Conservation (phyloP, 1,284 basidiomycete genomes). For the Marasmius fiardii region DNA sequence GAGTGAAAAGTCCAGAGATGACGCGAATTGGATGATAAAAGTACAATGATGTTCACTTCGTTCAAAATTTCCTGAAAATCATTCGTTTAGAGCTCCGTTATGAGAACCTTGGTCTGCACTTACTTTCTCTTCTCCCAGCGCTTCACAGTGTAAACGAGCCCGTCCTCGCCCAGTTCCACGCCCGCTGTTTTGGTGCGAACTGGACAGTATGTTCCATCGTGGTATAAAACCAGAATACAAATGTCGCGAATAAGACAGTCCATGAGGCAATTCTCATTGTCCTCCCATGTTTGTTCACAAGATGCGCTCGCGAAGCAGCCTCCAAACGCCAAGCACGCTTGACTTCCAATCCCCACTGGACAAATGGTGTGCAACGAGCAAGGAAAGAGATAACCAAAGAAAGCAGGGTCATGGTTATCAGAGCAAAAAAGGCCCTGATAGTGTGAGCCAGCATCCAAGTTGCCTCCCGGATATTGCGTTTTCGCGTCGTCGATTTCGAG, state of each 20-base stretch:
- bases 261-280: background rate
- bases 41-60: background rate
- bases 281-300: background rate
- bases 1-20: no score
- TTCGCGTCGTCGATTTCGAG: slow-evolving; percentile 5
- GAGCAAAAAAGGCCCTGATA: background rate
- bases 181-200: background rate
- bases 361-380: background rate
- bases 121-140: background rate
- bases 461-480: slow-evolving; percentile 11
- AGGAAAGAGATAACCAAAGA: background rate
- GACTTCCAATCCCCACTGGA: background rate
- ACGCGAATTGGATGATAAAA: background rate
- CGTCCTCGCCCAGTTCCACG: slow-evolving; percentile 2
- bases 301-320: background rate
- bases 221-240: background rate
- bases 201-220: background rate
- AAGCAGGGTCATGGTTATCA: no score
- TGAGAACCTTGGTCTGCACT: background rate
- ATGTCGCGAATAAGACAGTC: background rate
- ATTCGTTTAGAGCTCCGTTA: background rate
- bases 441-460: background rate
- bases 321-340: background rate
- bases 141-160: background rate
- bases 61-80: background rate